Base-by-base conservation (phyloP, 164 flowering plant species). In the Magnolia sinica region DNA sequence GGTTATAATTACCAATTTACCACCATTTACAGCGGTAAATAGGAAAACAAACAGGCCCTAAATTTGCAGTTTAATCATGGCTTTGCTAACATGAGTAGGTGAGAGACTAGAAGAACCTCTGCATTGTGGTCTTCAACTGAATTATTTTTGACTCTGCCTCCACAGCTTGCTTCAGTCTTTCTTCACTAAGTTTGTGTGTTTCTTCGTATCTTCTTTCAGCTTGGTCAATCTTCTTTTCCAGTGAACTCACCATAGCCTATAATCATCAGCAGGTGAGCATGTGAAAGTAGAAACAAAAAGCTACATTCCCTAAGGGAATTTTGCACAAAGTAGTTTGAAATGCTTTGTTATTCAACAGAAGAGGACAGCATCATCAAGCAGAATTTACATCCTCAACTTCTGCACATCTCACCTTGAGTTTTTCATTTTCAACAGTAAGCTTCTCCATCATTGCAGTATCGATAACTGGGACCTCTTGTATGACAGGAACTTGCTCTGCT, bases 211-310 rank as follows among this genome's bases (percentile, higher is more conserved):
- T 94, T 81, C 81, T 92, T 87, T 94, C 98, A 1, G 97, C 88
- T 80, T 92, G 97, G 81, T 87, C 95, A 79, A 96, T 90, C 84
- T 91, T 94, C 85, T 86, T 82, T 79, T 96, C 99, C 76, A 96
- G 81, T 63, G 98, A 89, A 61, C 68, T 73, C 65, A 73, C 75
- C 75, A 73, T 73, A 37, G 75, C 68, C 83, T 81, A 88, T 73
- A 82, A 76, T 72, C 71, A 67, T 27, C 74, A 1, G 65, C n/a
- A 64, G 27, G 11, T 24, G 61, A 50, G 50, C 45, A 45, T 13
- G 59, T 55, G 16, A 50, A 65, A 68, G 19, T 68, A 29, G 7
- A n/a, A 50, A 45, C 24, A 50, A 45, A 68, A 55, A 31, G 20
- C 2, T 55, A 24, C 20, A 19, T 50, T 31, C 20, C 71, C 16